These are phyloP conservation scores for Eleusine indica DNA, from an alignment of 176 grass and related monocot genomes.

Conservation along the genomic window DNA sequence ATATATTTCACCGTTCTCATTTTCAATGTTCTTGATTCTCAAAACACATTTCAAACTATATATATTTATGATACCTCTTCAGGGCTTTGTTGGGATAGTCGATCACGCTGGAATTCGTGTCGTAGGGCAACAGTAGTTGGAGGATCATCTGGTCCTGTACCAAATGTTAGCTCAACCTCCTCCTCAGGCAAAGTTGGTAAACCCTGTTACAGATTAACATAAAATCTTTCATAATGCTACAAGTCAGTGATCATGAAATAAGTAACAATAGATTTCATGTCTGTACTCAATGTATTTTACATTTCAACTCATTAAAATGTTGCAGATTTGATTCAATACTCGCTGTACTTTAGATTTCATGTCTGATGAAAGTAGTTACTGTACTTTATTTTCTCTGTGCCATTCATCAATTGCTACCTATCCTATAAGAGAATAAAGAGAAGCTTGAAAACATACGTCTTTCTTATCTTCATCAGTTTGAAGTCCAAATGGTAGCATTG, in stretches of 20 bases:
- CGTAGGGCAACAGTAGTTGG: constrained; percentile 53
- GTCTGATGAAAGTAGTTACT: neutral
- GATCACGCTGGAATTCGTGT: constrained; percentile 58
- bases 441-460: constrained; percentile 45
- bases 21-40: neutral
- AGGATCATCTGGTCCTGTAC: constrained; percentile 43
- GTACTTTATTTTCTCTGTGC: neutral
- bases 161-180: constrained; percentile 39
- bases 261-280: neutral
- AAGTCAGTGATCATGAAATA: neutral
- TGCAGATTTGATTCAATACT: neutral
- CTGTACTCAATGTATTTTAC: neutral
- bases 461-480: constrained; percentile 63
- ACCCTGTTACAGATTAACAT: constrained; percentile 51
- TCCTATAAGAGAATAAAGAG: neutral
- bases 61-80: constrained; percentile 52
- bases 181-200: constrained; percentile 57
- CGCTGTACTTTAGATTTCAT: neutral
- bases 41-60: constrained; percentile 13
- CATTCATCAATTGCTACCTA: neutral
- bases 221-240: neutral
- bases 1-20: neutral
- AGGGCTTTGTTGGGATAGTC: constrained; percentile 62
- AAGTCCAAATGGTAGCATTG: constrained; percentile 73
- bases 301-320: neutral